These are phyloP conservation scores for Cryphonectria carpinicola DNA, from an alignment of 2,329 filamentous ascomycete genomes.

Conservation along the genomic window DNA sequence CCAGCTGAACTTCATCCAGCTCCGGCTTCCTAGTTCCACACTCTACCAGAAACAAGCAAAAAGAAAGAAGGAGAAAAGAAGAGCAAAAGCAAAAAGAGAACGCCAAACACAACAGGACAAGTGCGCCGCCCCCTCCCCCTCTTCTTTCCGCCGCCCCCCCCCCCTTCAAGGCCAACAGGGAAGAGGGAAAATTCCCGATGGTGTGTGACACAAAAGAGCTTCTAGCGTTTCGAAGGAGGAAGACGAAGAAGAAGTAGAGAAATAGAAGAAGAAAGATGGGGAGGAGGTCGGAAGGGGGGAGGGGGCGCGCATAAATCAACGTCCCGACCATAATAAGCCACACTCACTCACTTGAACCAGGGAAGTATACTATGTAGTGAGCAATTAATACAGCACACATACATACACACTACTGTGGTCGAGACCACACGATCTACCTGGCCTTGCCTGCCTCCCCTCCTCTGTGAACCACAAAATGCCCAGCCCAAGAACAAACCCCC, in stretches of 20 bases:
- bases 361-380: not conserved
- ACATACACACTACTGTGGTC: not conserved
- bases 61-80: not conserved
- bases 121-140: not conserved
- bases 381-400: not conserved
- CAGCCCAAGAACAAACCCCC: no score
- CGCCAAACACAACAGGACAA: not conserved
- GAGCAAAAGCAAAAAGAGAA: no score
- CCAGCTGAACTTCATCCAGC: not conserved
- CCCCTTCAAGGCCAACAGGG: not conserved
- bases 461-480: not conserved
- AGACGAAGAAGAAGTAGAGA: not conserved
- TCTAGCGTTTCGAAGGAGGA: slow-evolving; percentile 15
- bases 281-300: no score
- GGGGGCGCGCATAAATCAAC: not conserved
- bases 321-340: not conserved
- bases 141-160: not conserved
- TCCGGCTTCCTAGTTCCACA: not conserved
- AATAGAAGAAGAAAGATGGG: not conserved
- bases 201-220: slow-evolving; percentile 28
- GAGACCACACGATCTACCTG: not conserved
- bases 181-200: slow-evolving; percentile 26
- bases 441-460: no score
- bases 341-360: not conserved
- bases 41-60: not conserved